These are phyloP conservation scores for Flueggea neowawraea DNA, from an alignment of 441 rosid genomes.

Conservation along the genomic window DNA sequence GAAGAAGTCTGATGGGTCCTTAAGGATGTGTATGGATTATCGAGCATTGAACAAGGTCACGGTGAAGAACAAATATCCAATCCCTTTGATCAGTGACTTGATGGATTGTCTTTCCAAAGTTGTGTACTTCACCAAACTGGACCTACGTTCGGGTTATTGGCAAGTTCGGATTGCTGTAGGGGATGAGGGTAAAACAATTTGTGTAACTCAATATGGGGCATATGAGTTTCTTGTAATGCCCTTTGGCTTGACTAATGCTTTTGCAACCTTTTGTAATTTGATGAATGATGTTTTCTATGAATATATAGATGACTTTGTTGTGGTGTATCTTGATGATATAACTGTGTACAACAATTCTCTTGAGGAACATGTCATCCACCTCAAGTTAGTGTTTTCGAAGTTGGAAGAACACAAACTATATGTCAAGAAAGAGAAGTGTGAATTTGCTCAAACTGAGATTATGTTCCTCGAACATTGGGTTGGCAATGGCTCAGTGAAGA, in stretches of 20 bases:
- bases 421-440: constrained; percentile 6
- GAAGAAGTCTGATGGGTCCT: background rate
- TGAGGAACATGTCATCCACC: constrained; percentile 11
- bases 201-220: background rate
- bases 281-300: background rate
- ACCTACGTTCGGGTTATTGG: background rate
- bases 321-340: background rate
- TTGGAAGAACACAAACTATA: background rate
- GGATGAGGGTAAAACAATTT: background rate
- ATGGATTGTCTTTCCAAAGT: background rate
- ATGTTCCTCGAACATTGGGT: too few relatives aligned
- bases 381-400: background rate
- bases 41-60: background rate
- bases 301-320: background rate
- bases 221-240: background rate
- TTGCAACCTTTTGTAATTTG: background rate
- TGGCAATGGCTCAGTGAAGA: too few relatives aligned
- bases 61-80: constrained; percentile 9
- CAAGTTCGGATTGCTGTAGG: background rate
- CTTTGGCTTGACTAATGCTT: background rate
- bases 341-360: background rate
- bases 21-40: constrained; percentile 6
- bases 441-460: background rate
- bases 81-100: background rate
- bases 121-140: background rate